Evolutionary conservation across 768 basidiomycete genomes (phyloP), one percentile per base, ranked within the genome.

Genomic region (Phylloporus sp.): DNA sequence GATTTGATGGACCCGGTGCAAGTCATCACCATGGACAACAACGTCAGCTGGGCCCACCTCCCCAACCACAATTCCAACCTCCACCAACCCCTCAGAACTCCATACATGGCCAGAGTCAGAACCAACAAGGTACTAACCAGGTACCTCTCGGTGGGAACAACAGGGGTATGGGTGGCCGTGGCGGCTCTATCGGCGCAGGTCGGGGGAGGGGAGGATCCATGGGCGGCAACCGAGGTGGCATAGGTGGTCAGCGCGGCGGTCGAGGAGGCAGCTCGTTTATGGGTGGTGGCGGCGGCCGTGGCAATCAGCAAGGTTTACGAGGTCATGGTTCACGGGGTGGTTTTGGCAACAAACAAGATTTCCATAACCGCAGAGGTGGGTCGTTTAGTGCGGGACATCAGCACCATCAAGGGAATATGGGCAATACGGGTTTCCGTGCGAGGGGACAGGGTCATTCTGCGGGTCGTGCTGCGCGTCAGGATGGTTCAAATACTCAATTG

Each of bases 1-100:
- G 92, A 38, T 94, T 94, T 63, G 94, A 95, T 65, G 85, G 84
- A 5, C 88, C 88, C 2, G 80, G 72, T 55, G 77, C 77, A 50
- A 75, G 72, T 58, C 69, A 69, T 32, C 60, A 67, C 20, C 69
- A 70, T 20, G 62, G 56, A 23, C 80, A 76, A 54, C 67, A 69
- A 44, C 61, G 62, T 38, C 80, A 78, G 26, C 79, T 74, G 13
- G 76, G 76, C 15, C 74, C 73, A 18, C 75, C 74, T n/a, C 79
- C 77, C 34, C 87, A 77, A 58, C 83, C 85, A 4, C 86, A 85
- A 55, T 87, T 87, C 47, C 59, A 67, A 42, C 60, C 70, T 38
- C 63, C 65, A 27, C 62, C 63, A 11, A 49, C 62, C 24, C 66
- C 65, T 35, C 58, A 69, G 57, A 53, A 63, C 36, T 10, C 60